A percentile compares a stretch with the other conserved stretches of the same genome.
phyloP scores from a whole-genome alignment of 2,329 filamentous ascomycete genomes.

The Blastomyces gilchristii region DNA sequence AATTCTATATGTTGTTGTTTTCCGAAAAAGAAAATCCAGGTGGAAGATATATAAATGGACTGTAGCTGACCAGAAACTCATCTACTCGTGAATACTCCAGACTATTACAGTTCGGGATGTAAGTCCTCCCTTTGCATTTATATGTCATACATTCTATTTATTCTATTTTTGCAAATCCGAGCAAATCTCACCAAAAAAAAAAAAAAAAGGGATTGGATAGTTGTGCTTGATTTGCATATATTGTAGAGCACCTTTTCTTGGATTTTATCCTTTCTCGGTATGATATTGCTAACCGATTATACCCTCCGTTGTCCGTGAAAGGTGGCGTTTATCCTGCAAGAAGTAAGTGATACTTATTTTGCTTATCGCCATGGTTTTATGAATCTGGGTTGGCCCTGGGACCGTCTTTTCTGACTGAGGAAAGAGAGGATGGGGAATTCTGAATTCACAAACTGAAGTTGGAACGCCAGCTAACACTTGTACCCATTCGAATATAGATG shows the following conservation, averaged over 20 bases:
- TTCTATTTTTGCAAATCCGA: not conserved
- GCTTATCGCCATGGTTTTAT: not conserved
- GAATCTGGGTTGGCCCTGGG: not conserved
- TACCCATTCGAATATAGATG: conserved; percentile 12
- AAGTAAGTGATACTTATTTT: conserved; percentile 11
- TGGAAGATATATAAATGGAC: not conserved
- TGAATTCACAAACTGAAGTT: not conserved
- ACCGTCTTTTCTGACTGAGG: no score
- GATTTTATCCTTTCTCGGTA: not conserved
- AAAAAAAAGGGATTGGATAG: not conserved
- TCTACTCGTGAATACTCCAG: conserved; percentile 6
- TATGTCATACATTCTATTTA: not conserved
- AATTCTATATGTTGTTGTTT: not conserved
- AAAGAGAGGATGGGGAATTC: not conserved
- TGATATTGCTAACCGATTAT: not conserved
- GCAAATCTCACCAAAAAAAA: not conserved
- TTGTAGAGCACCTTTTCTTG: not conserved
- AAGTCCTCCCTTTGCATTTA: conserved; percentile 5
- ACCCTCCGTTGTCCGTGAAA: not conserved
- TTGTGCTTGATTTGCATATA: not conserved
- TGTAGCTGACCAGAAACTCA: not conserved
- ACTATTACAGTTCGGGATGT: conserved; percentile 17
- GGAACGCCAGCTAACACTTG: not conserved
- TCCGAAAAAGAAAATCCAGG: not conserved
- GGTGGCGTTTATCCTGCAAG: conserved; percentile 13